Evolutionary conservation across 208 protist species (phyloP).

Genomic region (Wallacemonas collosoma): DNA sequence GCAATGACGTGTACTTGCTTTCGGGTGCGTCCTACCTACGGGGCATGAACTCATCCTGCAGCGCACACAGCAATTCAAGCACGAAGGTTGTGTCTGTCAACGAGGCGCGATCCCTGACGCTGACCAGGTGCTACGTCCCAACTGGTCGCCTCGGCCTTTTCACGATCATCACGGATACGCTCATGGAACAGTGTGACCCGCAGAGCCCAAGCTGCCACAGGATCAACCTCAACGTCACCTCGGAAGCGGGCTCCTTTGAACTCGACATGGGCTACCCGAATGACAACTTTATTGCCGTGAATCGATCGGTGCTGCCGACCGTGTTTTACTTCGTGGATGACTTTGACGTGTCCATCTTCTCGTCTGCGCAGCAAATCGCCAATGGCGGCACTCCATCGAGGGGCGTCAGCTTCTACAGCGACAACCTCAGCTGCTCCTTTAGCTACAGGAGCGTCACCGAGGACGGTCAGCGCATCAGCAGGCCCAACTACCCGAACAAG

Average conservation of each 20-base stretch:
- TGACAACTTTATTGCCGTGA: constrained; percentile 7
- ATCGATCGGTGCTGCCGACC: background rate
- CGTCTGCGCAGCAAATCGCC: background rate
- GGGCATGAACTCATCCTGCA: background rate
- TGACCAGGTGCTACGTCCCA: constrained; percentile 2
- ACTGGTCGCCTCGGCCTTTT: background rate
- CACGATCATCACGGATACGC: background rate
- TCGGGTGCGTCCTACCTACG: constrained; percentile 17
- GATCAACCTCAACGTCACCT: background rate
- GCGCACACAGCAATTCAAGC: background rate
- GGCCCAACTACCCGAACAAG: background rate
- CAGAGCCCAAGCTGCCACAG: background rate
- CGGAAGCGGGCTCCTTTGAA: background rate
- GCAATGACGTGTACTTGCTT: constrained; percentile 1
- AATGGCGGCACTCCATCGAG: background rate
- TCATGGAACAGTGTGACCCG: background rate
- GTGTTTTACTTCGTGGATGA: constrained; percentile 17
- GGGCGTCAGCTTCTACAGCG: background rate
- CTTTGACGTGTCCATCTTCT: constrained; percentile 11
- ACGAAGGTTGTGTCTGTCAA: background rate
- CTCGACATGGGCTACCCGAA: constrained; percentile 13
- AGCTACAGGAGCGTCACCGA: background rate
- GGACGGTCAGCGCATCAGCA: background rate
- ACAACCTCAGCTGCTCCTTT: constrained; percentile 12
- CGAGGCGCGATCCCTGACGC: background rate